Percentiles rank a stretch among this genome's conserved stretches.
Conservation (phyloP, 1,284 basidiomycete species). For the Erythrobasidium hasegawianum region DNA sequence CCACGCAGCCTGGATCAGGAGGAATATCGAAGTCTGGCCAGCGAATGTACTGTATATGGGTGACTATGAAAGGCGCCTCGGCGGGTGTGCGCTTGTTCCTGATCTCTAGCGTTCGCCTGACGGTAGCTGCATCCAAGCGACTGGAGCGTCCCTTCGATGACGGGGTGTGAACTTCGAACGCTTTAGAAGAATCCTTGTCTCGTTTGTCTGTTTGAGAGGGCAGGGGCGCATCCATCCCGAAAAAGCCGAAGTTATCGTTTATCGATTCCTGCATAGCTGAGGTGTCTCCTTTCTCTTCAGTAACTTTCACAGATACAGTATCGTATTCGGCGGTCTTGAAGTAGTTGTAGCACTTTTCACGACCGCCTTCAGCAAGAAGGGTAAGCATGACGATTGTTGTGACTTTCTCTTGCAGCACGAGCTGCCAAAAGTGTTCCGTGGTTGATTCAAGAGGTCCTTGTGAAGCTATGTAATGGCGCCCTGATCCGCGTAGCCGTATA, state of each 20-base stretch:
- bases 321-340: slow-evolving; percentile 71
- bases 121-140: slow-evolving; percentile 34
- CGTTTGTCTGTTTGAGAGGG: neutral
- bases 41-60: slow-evolving; percentile 80
- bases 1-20: slow-evolving; percentile 66
- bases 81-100: slow-evolving; percentile 28
- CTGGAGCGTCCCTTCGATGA: neutral
- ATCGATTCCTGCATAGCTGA: slow-evolving; percentile 43
- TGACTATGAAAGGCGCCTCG: slow-evolving; percentile 22
- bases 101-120: slow-evolving; percentile 40
- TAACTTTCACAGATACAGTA: slow-evolving; percentile 36
- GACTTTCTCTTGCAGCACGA: slow-evolving; percentile 57
- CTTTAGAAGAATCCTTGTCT: neutral
- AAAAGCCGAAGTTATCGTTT: slow-evolving; percentile 46
- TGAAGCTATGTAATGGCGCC: slow-evolving; percentile 85
- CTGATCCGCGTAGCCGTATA: slow-evolving; percentile 38
- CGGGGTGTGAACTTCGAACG: neutral
- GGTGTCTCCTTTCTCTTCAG: slow-evolving; percentile 39
- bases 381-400: slow-evolving; percentile 70
- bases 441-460: slow-evolving; percentile 91
- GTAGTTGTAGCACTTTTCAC: slow-evolving; percentile 86
- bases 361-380: slow-evolving; percentile 80
- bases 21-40: slow-evolving; percentile 96
- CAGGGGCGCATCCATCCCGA: slow-evolving; percentile 35
- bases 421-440: slow-evolving; percentile 87